Evolutionary conservation across 805 yeast species (phyloP).

Genomic region (Blastobotrys terrestris): DNA sequence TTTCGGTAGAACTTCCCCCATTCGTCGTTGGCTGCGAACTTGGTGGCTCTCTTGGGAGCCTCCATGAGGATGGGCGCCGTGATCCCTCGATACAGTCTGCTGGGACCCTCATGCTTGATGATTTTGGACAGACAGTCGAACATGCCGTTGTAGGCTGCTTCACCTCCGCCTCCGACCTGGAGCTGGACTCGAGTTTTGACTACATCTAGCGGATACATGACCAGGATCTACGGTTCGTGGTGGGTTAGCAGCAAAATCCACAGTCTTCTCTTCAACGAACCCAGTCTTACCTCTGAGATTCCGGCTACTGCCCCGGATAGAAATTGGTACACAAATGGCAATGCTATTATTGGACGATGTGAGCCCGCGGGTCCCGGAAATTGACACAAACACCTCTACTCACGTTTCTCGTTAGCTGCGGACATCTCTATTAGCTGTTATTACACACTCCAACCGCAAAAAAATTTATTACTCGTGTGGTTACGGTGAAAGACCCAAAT

Average conservation of each 20-base stretch:
- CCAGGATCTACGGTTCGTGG: slow-evolving; percentile 45
- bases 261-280: too few relatives aligned
- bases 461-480: neutral
- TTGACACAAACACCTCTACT: neutral
- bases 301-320: slow-evolving; percentile 94
- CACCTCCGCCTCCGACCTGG: slow-evolving; percentile 51
- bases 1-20: slow-evolving; percentile 82
- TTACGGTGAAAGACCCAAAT: neutral
- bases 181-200: slow-evolving; percentile 95
- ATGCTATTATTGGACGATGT: too few relatives aligned
- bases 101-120: slow-evolving; percentile 69
- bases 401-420: slow-evolving; percentile 8
- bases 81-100: slow-evolving; percentile 83
- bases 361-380: too few relatives aligned
- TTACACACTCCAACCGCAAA: too few relatives aligned
- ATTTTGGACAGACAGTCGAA: slow-evolving; percentile 79
- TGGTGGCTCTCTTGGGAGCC: slow-evolving; percentile 98
- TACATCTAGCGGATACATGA: slow-evolving; percentile 95
- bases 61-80: slow-evolving; percentile 97
- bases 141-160: slow-evolving; percentile 74
- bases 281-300: slow-evolving; percentile 65
- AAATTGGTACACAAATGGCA: slow-evolving; percentile 91
- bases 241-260: slow-evolving; percentile 22
- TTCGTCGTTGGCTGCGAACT: slow-evolving; percentile 96
- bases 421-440: slow-evolving; percentile 3